Base-by-base conservation (phyloP, 495 filamentous ascomycete species). In the Thermochaetoides thermophila region DNA sequence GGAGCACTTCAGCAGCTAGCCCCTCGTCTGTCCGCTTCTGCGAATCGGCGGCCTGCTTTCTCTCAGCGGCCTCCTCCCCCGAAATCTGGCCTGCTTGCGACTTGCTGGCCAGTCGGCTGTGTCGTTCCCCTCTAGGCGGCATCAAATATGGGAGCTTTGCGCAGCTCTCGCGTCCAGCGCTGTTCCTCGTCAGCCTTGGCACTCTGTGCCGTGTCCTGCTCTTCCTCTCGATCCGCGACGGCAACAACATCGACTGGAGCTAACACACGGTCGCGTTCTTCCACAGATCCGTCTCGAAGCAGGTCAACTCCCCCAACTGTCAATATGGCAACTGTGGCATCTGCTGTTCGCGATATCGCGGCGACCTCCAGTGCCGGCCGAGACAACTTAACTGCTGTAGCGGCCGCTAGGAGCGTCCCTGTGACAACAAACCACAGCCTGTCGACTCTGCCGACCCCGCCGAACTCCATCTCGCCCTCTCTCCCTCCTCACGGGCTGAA, bases 381-480 rank as follows among this genome's bases (percentile, higher is more conserved):
- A 63, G 67, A 73, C 56, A 73, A 61, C 63, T 69, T 74, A 56
- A 61, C 69, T 67, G 60, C 53, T 57, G 68, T 70, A 55, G 62
- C 66, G 58, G n/a, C n/a, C n/a, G 73, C 54, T 58, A 60, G 59
- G 62, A 66, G 45, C 49, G 71, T 58, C 56, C 67, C 54, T 70
- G 63, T 61, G 63, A 55, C 65, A 41, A 59, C 58, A 68, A 57
- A 60, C 68, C 61, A 53, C 73, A n/a, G n/a, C n/a, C n/a, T n/a
- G n/a, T 91, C 45, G 82, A 34, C 55, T 50, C 75, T 95, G 45
- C 86, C 78, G 31, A 96, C 87, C 58, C 87, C 87, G 48, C 87
- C 87, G 33, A 91, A 91, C 61, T 95, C 89, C 50, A 86, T 95
- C 54, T 95, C 87, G 23, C 89, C 87, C 19, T 76, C 73, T 33